Percentiles rank a stretch among this genome's conserved stretches.
phyloP scores from a whole-genome alignment of 2,329 filamentous ascomycete genomes.

The Cladosporium sphaerospermum region DNA sequence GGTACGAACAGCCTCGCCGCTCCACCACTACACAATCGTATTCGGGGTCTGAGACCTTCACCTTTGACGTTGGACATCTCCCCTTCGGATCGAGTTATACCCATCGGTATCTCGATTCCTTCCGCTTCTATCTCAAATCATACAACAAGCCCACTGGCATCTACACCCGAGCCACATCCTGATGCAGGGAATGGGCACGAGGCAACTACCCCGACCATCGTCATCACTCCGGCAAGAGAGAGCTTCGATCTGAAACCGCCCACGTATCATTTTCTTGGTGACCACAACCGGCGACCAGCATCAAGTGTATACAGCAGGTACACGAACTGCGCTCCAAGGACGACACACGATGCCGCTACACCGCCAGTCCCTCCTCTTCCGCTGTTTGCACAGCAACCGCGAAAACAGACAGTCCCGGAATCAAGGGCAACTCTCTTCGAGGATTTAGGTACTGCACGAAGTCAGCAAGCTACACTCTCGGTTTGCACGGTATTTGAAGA shows the following conservation, averaged over 20 bases:
- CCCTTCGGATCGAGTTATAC: slow-evolving; percentile 63
- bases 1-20: slow-evolving; percentile 30
- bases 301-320: slow-evolving; percentile 60
- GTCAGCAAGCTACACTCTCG: slow-evolving; percentile 39
- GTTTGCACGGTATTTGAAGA: slow-evolving; percentile 66
- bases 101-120: slow-evolving; percentile 64
- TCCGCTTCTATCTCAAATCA: slow-evolving; percentile 46
- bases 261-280: slow-evolving; percentile 33
- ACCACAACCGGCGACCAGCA: slow-evolving; percentile 31
- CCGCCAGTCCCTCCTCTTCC: slow-evolving; percentile 59
- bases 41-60: slow-evolving; percentile 23
- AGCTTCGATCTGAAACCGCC: slow-evolving; percentile 54
- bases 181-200: slow-evolving; percentile 11
- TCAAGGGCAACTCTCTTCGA: slow-evolving; percentile 4
- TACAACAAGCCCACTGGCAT: slow-evolving; percentile 29
- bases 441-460: slow-evolving; percentile 1
- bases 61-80: slow-evolving; percentile 48
- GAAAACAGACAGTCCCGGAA: slow-evolving; percentile 2
- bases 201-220: slow-evolving; percentile 42
- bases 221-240: slow-evolving; percentile 48
- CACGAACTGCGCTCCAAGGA: slow-evolving; percentile 30
- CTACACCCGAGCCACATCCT: slow-evolving; percentile 4
- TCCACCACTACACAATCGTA: slow-evolving; percentile 18
- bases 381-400: slow-evolving; percentile 17
- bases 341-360: slow-evolving; percentile 28